A percentile compares a stretch with the other conserved stretches of the same genome.
Conservation (phyloP, 202 grass and related monocot species). For the Brachypodium distachyon region DNA sequence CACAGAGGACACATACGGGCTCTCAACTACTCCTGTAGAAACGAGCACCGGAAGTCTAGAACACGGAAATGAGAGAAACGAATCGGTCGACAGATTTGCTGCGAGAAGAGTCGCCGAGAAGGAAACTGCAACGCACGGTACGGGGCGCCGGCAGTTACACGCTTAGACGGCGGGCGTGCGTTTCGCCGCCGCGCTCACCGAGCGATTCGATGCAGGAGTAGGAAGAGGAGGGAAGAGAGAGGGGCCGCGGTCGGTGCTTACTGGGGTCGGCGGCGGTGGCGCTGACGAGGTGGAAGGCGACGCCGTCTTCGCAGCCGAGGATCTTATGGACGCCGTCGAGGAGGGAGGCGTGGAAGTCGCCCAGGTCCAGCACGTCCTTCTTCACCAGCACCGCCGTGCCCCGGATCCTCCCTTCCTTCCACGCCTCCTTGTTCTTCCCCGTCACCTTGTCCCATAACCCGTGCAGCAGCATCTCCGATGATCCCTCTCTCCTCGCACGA, state of each 20-base stretch:
- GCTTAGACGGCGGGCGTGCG: neutral
- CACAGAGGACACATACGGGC: neutral
- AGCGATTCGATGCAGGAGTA: neutral
- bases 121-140: too few species aligned
- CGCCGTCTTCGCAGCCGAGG: conserved; percentile 29
- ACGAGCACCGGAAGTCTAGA: too few species aligned
- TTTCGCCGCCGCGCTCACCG: neutral
- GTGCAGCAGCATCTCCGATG: conserved; percentile 28
- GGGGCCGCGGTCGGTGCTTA: neutral
- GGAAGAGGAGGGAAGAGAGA: neutral
- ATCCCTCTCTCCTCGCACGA: neutral
- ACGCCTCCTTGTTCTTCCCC: conserved; percentile 60
- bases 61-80: too few species aligned
- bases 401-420: conserved; percentile 38
- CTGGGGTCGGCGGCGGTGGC: conserved; percentile 52
- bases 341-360: conserved; percentile 48
- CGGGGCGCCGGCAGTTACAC: neutral
- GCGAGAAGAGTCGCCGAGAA: too few species aligned
- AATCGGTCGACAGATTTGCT: neutral
- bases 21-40: too few species aligned
- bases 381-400: conserved; percentile 47
- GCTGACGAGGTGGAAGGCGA: conserved; percentile 73
- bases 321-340: conserved; percentile 55
- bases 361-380: conserved; percentile 47
- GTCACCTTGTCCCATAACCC: conserved; percentile 32